Evolutionary conservation across 2,329 filamentous ascomycete species (phyloP), one percentile per base, ranked within the genome.

Genomic region (Gaeumannomyces tritici): DNA sequence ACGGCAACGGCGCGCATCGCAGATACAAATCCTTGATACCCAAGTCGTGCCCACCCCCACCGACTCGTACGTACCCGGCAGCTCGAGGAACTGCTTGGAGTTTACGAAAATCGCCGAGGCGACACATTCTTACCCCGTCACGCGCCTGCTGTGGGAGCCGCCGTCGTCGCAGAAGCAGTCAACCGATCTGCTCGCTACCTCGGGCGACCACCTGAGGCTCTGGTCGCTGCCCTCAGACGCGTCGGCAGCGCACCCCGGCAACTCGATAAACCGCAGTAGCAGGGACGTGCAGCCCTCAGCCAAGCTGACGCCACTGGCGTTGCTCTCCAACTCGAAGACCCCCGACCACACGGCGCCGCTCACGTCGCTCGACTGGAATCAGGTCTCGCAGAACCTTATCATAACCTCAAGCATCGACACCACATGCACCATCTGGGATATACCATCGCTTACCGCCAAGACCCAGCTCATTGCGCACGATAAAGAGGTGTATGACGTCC

Each of bases 391-490:
- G 0, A 97, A 93, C 73, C 80, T 99, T 62, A 99, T 99, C 72
- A 99, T 99, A 70, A 99, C 95, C 1, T 97, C 93, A 4, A 98
- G 93, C 73, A 99, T 99, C 71, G 95, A 99, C 72, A 99, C 95
- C 1, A 99, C 95, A 7, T 99, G 95, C 77, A 99, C 95, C 5
- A 99, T 99, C 67, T 99, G 95, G 95, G 95, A 99, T 73, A 99
- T 99, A 62, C 95, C 95, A 4, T 97, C 95, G 1, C 80, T 99
- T 65, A 99, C 95, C 0, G 95, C 95, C 61, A 99, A 99, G 77
- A 99, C 95, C 2, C 95, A 99, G 74, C 80, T 99, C 57, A 99
- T 99, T 75, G 95, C 95, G 26, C 95, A 99, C 74, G 95, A 99
- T 77, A 98, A 98, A 75, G 95, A 99, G 75, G 95, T 99, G 7